A percentile compares a stretch with the other conserved stretches of the same genome.
Evolutionary conservation across 371 early-diverging fungal genomes (phyloP).

Genomic region (Apophysomyces elegans): DNA sequence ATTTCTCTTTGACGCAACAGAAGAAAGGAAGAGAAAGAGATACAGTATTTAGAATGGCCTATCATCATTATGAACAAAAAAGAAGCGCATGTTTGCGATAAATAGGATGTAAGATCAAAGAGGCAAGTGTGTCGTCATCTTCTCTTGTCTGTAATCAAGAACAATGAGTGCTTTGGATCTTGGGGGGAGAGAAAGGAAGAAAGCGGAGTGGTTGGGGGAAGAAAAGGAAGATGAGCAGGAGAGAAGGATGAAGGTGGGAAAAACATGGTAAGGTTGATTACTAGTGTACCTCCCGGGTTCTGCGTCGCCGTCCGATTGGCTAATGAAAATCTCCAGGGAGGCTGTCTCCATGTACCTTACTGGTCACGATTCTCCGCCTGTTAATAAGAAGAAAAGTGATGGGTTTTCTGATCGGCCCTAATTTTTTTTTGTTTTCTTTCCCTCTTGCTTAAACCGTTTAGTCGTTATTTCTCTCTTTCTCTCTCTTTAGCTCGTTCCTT

Average conservation of each 20-base stretch:
- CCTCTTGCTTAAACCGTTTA: neutral
- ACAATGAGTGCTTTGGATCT: constrained; percentile 11
- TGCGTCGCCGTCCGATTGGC: constrained; percentile 37
- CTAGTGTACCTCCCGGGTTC: constrained; percentile 19
- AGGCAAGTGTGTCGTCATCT: neutral
- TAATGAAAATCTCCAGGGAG: constrained; percentile 5
- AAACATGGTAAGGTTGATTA: neutral
- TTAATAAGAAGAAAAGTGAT: neutral
- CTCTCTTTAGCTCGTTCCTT: neutral
- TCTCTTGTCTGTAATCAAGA: constrained; percentile 10
- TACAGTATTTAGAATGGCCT: no score
- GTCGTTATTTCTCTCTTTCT: neutral
- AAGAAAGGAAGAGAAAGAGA: neutral
- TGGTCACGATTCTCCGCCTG: constrained; percentile 8
- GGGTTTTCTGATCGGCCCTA: constrained; percentile 3
- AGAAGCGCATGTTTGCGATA: no score
- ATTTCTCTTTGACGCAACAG: neutral
- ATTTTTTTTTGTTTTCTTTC: constrained; percentile 1
- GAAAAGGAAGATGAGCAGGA: neutral
- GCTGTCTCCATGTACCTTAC: constrained; percentile 8
- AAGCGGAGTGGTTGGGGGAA: no score
- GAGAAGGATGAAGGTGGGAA: neutral
- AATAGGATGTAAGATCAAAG: no score
- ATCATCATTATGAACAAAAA: no score
- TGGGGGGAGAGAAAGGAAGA: neutral